Evolutionary conservation across 371 early-diverging fungal species (phyloP), one percentile per base, ranked within the genome.

Genomic region (Catenaria anguillulae): DNA sequence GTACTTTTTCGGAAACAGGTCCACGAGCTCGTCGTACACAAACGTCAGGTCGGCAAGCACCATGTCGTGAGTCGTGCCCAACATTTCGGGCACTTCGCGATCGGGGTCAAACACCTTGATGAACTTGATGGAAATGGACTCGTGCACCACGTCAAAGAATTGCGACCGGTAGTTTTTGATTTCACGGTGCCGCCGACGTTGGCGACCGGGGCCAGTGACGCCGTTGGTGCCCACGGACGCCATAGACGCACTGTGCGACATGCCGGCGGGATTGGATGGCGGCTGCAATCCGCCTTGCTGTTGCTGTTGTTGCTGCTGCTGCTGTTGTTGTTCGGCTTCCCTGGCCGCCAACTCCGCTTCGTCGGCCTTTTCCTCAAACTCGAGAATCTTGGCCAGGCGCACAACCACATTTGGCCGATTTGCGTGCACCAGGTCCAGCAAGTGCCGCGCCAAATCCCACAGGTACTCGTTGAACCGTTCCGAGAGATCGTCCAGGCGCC

Each of bases 1-100:
- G 80, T 91, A 95, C 56, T 84, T 81, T 56, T 84, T 79, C 4
- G 98, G 97, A 60, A 95, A 90, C 26, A 82, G 79, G 6, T 92
- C 92, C 29, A 80, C 84, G 24, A 97, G 74, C 17, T 88, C 83
- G 67, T 97, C 91, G 62, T 81, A 82, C 0, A 95, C 86, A 46
- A 93, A 63, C 13, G 85, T 84, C 46, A 97, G 77, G 65, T 95
- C 93, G 58, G 91, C 85, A 42, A 90, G 83, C 21, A 97, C 85
- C 64, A 88, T 86, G 17, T 86, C 86, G 4, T 73, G 75, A 40
- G 74, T 79, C 0, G 72, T 76, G 2, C 73, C 73, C 48, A 86
- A 71, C 58, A 80, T 68, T 23, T 74, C 62, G 3, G 68, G 56
- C 23, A 75, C 58, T 29, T 79, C 71, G 46, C 56, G 59, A 33